These are phyloP conservation scores for Linanthus parryae DNA, from an alignment of 148 eudicot genomes.

Conservation along the genomic window DNA sequence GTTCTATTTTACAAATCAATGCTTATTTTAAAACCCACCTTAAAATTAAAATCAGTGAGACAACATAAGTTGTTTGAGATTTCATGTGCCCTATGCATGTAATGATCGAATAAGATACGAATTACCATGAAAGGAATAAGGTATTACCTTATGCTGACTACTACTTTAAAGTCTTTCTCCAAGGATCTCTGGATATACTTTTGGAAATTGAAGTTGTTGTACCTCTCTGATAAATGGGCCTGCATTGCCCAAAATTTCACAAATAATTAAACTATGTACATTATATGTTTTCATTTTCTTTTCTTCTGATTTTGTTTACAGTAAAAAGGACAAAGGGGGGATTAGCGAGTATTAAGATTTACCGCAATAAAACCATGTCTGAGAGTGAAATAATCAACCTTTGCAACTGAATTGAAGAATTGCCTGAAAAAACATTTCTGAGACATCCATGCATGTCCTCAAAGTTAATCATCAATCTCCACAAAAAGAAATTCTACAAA, in stretches of 20 bases:
- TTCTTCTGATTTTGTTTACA: too few species aligned
- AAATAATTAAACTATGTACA: background rate
- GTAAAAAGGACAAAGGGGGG: too few species aligned
- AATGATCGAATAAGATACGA: too few species aligned
- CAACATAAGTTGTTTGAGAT: background rate
- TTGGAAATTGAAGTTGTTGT: conserved; percentile 32
- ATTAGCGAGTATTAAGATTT: too few species aligned
- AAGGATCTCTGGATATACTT: conserved; percentile 33
- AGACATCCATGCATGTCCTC: background rate
- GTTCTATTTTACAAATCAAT: background rate
- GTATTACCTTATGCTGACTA: conserved; percentile 31
- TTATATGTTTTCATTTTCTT: too few species aligned
- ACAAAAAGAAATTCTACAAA: background rate
- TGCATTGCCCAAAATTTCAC: conserved; percentile 8
- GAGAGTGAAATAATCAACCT: conserved; percentile 32
- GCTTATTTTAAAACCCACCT: too few species aligned
- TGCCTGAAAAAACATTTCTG: conserved; percentile 42
- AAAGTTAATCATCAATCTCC: background rate
- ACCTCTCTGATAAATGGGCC: conserved; percentile 30
- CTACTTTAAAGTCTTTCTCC: conserved; percentile 38
- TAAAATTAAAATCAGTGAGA: too few species aligned
- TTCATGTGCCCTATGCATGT: background rate
- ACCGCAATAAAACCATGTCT: conserved; percentile 44
- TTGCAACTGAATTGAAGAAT: conserved; percentile 33
- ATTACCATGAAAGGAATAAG: background rate